Evolutionary conservation across 2,329 filamentous ascomycete genomes (phyloP), one percentile per base, ranked within the genome.

Genomic region (Fusarium oligoseptatum): DNA sequence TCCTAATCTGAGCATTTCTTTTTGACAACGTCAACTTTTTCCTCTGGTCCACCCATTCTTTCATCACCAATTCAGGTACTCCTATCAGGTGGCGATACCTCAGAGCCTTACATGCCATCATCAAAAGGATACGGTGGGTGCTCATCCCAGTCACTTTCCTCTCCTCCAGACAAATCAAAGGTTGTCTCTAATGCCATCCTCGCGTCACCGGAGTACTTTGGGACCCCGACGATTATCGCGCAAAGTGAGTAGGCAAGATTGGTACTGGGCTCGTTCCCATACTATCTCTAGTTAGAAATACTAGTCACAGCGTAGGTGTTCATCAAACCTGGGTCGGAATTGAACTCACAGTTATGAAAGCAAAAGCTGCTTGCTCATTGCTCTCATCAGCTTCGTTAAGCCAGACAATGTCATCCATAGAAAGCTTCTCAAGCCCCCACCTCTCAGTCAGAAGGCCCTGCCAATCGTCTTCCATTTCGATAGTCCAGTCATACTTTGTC

Each of bases 401-500:
- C 60, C 60, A 64, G 34, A 64, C 43, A 4, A 55, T 14, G 9
- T 56, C 45, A 14, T 64, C 32, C 7, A 14, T 15, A 3, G 60
- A 55, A 45, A 64, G 20, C 14, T 50, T 24, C 32, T 64, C 60
- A n/a, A 64, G 43, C 24, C 60, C 60, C 60, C 60, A 64, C 7
- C 3, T 4, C 3, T 2, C 2, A 6, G 55, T n/a, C 22, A 64
- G 20, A 17, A 55, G 22, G 17, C 12, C 3, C 15, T 55, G 10
- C 60, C 60, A 64, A 15, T 56, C 32, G 3, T 39, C 11, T 8
- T 32, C 27, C 11, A 6, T 10, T n/a, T 55, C 45, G 15, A 64
- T 32, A 27, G 5, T 11, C 45, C 43, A 45, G 8, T 10, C 9
- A 15, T 20, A 62, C 3, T 17, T 29, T n/a, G 11, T n/a, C 14